Base-by-base conservation (phyloP, 2,329 filamentous ascomycete genomes). In the Cladosporium halotolerans region DNA sequence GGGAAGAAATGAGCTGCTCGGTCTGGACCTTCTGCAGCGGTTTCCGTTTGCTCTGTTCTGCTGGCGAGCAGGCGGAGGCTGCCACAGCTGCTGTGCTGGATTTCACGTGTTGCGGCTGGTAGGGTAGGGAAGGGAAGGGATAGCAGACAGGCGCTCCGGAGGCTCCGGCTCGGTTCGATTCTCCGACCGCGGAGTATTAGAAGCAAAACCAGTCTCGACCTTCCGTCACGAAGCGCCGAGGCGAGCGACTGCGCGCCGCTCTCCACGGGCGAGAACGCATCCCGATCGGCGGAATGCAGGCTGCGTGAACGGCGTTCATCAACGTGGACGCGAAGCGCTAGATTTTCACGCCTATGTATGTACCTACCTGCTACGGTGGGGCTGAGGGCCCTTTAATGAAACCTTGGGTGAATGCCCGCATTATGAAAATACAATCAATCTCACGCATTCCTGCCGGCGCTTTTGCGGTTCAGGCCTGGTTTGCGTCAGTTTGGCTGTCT, bases 1-100 rank as follows among this genome's bases (percentile, higher is more conserved):
- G 71, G 72, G 46, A 77, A 77, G 70, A 76, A 75, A 69, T 76
- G 63, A 67, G 16, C 16, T n/a, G 23, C 7, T 28, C 7, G 23
- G 23, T 28, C 4, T 28, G 23, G 23, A 4, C 23, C 23, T 28
- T 5, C 3, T 4, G 23, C 23, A 28, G 23, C 23, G 23, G 23
- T 28, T 5, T 7, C 23, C 23, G 23, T 5, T 28, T 28, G 23
- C 23, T 28, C 23, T 28, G 23, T 7, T 5, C 7, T 28, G 7
- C 23, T 28, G 23, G 4, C 7, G 23, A 28, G 23, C 23, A 28
- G 23, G 7, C 23, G 23, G 23, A 28, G 23, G 23, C 23, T 28
- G 23, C 7, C 23, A 28, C 23, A 28, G 23, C 23, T 28, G 7
- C 23, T 28, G 23, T 28, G 23, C 23, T 28, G 7, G 23, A 28